A percentile compares a stretch with the other conserved stretches of the same genome.
Evolutionary conservation across 768 basidiomycete genomes (phyloP).

Genomic region (Cyclocybe cylindracea): DNA sequence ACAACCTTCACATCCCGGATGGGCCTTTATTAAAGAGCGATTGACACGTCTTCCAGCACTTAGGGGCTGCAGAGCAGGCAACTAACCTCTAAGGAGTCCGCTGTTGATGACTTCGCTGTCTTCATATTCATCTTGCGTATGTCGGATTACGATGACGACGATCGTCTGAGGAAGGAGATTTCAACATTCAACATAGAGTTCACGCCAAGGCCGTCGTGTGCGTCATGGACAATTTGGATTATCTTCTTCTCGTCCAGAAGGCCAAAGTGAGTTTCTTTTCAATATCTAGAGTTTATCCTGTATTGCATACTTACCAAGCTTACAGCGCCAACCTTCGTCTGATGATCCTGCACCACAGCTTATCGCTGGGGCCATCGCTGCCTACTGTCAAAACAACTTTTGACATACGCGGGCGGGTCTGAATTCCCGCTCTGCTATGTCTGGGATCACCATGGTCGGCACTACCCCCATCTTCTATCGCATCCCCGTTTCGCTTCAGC

Average conservation of each 20-base stretch:
- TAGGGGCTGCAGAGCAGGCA: too few relatives aligned
- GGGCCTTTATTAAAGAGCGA: too few relatives aligned
- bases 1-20: too few relatives aligned
- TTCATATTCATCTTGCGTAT: slow-evolving; percentile 20
- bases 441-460: slow-evolving; percentile 30
- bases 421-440: slow-evolving; percentile 22
- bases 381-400: slow-evolving; percentile 27
- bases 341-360: slow-evolving; percentile 31
- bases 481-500: slow-evolving; percentile 11
- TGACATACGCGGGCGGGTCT: slow-evolving; percentile 8
- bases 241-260: slow-evolving; percentile 27
- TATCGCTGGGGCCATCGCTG: slow-evolving; percentile 32
- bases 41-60: too few relatives aligned
- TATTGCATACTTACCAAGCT: too few relatives aligned
- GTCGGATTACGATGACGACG: slow-evolving; percentile 18
- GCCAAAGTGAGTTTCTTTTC: slow-evolving; percentile 17
- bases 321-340: not conserved
- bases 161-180: slow-evolving; percentile 16
- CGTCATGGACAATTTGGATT: slow-evolving; percentile 16
- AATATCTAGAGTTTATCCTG: not conserved
- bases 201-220: slow-evolving; percentile 25
- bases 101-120: slow-evolving; percentile 20
- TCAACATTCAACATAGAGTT: too few relatives aligned
- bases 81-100: too few relatives aligned
- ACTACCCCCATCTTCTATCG: slow-evolving; percentile 26